A percentile compares a stretch with the other conserved stretches of the same genome.
These are phyloP conservation scores for Ampelomyces quisqualis DNA, from an alignment of 2,329 filamentous ascomycete species.

Conservation along the genomic window DNA sequence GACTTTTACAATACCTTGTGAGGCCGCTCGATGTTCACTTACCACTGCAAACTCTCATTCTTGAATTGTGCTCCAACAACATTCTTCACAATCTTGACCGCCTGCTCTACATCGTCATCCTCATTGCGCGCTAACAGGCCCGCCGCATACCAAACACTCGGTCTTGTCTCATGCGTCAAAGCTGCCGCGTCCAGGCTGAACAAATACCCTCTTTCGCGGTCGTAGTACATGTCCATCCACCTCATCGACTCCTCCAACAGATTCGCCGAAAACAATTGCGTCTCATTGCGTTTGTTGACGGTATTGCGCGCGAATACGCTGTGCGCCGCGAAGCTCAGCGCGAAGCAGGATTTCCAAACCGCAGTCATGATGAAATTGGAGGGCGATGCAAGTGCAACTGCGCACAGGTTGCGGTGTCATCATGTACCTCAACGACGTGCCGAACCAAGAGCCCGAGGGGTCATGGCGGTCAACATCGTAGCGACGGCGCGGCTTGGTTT, in stretches of 20 bases:
- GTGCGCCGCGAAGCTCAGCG: constrained; percentile 11
- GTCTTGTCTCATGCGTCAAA: constrained; percentile 58
- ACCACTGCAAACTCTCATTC: constrained; percentile 57
- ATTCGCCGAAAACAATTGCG: constrained; percentile 14
- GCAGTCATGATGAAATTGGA: background rate
- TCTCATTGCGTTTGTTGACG: constrained; percentile 18
- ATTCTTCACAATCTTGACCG: constrained; percentile 56
- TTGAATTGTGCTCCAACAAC: constrained; percentile 57
- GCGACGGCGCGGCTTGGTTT: constrained; percentile 4
- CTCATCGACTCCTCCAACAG: constrained; percentile 52
- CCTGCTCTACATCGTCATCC: constrained; percentile 52
- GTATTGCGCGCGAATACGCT: constrained; percentile 8
- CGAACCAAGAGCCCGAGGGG: constrained; percentile 1
- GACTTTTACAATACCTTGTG: too few relatives aligned
- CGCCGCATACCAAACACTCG: constrained; percentile 60
- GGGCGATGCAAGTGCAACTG: background rate
- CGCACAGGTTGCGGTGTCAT: constrained; percentile 1
- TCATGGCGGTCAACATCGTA: constrained; percentile 1
- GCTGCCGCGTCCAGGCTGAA: constrained; percentile 53
- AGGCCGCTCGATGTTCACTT: constrained; percentile 21
- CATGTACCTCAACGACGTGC: constrained; percentile 1
- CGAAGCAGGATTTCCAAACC: constrained; percentile 9
- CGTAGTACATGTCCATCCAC: constrained; percentile 59
- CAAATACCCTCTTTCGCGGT: constrained; percentile 54
- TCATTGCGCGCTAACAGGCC: constrained; percentile 59